A percentile compares a stretch with the other conserved stretches of the same genome.
These are phyloP conservation scores for Wickerhamomyces sp. DNA, from an alignment of 1,139 yeast genomes.

Conservation along the genomic window DNA sequence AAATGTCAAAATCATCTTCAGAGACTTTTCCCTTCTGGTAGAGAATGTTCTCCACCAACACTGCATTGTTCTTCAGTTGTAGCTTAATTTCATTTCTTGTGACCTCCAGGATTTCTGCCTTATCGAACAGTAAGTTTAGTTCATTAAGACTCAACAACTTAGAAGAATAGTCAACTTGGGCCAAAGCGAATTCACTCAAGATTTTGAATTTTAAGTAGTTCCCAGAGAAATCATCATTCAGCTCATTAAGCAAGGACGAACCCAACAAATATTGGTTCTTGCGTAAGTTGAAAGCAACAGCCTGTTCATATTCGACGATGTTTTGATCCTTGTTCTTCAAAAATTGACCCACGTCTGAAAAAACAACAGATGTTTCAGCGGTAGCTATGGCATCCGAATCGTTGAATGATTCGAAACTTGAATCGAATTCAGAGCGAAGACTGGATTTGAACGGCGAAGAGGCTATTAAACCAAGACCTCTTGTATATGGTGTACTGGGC, in stretches of 20 bases:
- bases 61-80: conserved; percentile 13
- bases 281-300: conserved; percentile 4
- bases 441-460: conserved; percentile 18
- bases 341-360: conserved; percentile 10
- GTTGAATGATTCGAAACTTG: conserved; percentile 2
- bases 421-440: conserved; percentile 9
- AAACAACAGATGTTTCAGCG: conserved; percentile 5
- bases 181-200: conserved; percentile 17
- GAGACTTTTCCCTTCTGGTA: background rate
- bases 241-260: conserved; percentile 7
- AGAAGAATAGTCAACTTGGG: conserved; percentile 9
- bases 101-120: conserved; percentile 6
- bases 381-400: conserved; percentile 6
- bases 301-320: conserved; percentile 4
- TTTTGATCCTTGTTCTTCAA: conserved; percentile 5
- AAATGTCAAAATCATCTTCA: conserved; percentile 6
- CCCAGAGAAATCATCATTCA: conserved; percentile 8
- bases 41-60: conserved; percentile 9
- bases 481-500: too few relatives aligned
- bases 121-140: conserved; percentile 4
- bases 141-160: conserved; percentile 13
- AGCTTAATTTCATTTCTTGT: conserved; percentile 11
- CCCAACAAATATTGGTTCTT: conserved; percentile 5
- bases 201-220: conserved; percentile 16
- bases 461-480: conserved; percentile 10